Conservation (phyloP, 441 rosid genomes). For the Aquilaria agallochum region DNA sequence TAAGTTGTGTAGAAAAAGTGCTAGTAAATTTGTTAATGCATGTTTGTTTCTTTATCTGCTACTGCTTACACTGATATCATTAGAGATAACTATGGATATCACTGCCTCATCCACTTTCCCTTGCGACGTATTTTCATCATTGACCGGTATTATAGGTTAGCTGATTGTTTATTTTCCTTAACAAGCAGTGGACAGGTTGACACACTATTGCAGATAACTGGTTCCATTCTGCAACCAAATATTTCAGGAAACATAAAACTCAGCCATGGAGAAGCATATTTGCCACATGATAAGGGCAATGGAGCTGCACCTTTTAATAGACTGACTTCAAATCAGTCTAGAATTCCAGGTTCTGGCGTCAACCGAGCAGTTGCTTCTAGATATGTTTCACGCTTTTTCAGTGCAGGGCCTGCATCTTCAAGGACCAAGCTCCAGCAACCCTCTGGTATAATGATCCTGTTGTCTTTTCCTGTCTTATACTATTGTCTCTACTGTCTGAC, state of each 20-base stretch:
- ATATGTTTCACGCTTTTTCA: slow-evolving; percentile 76
- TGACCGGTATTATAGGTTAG: too few species aligned
- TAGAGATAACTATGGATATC: too few species aligned
- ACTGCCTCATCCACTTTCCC: not conserved
- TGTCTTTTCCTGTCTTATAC: too few species aligned
- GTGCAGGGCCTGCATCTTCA: slow-evolving; percentile 65
- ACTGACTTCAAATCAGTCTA: slow-evolving; percentile 69
- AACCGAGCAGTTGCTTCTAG: slow-evolving; percentile 86
- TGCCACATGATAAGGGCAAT: slow-evolving; percentile 95
- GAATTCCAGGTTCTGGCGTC: slow-evolving; percentile 61
- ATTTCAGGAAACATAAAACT: slow-evolving; percentile 91
- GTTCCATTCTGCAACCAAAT: slow-evolving; percentile 96
- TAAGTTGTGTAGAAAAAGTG: too few species aligned
- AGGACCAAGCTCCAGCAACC: slow-evolving; percentile 55
- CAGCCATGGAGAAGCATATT: slow-evolving; percentile 99
- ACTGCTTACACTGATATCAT: too few species aligned
- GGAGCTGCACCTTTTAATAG: slow-evolving; percentile 73
- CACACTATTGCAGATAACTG: slow-evolving; percentile 88
- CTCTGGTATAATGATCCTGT: slow-evolving; percentile 36
- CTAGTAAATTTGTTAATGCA: too few species aligned
- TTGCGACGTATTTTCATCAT: not conserved
- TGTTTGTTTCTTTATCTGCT: too few species aligned
- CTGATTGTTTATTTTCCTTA: too few species aligned
- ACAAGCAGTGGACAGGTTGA: slow-evolving; percentile 96
- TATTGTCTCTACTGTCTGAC: too few species aligned